phyloP scores from a whole-genome alignment of 306 rosid genomes.

The Neltuma alba region DNA sequence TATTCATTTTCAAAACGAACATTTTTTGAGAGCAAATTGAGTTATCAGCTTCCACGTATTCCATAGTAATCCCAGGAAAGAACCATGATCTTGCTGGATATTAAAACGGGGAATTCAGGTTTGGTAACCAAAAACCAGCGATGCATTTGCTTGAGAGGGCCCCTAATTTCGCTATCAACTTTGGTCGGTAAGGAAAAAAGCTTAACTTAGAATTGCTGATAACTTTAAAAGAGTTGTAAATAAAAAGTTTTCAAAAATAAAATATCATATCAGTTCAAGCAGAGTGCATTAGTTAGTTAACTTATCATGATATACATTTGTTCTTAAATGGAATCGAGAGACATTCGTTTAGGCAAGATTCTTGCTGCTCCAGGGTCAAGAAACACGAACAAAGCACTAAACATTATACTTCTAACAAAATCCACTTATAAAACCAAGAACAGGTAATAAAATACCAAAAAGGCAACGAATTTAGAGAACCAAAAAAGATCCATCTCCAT shows the following conservation, averaged over 20 bases:
- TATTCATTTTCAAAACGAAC: not conserved
- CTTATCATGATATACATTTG: not conserved
- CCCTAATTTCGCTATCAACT: too few relatives aligned
- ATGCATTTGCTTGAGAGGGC: too few relatives aligned
- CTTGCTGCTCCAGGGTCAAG: not conserved
- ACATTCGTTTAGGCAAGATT: not conserved
- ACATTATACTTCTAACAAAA: not conserved
- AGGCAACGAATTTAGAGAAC: not conserved
- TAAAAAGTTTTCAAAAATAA: not conserved
- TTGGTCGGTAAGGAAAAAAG: too few relatives aligned
- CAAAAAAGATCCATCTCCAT: not conserved
- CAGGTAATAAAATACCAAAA: too few relatives aligned
- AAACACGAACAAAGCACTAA: not conserved
- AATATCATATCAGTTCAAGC: not conserved
- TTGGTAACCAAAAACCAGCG: not conserved
- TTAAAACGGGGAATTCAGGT: not conserved
- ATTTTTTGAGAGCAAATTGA: not conserved
- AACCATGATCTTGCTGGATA: constrained; percentile 5
- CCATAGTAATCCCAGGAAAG: not conserved
- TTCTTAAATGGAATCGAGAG: not conserved
- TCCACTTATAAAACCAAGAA: not conserved
- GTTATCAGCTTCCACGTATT: not conserved
- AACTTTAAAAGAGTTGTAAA: not conserved
- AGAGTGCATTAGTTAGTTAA: not conserved
- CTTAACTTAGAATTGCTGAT: not conserved